Conservation (phyloP, 176 grass and related monocot species). For the Cenchrus americanus region DNA sequence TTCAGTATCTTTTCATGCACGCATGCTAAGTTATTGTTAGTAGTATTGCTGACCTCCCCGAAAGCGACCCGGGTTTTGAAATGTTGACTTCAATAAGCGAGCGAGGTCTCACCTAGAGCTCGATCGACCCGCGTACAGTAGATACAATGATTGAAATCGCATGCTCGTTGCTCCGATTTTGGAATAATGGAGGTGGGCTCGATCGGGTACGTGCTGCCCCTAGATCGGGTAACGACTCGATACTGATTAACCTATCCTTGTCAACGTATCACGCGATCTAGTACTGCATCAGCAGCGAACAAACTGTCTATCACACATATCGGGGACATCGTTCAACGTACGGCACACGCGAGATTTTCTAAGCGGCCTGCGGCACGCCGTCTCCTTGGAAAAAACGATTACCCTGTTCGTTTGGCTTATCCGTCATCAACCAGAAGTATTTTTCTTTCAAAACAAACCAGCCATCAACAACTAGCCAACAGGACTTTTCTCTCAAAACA, state of each 20-base stretch:
- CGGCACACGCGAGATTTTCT: conserved; percentile 7
- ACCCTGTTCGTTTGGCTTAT: too few relatives aligned
- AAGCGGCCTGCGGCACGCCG: conserved; percentile 21
- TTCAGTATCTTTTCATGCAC: neutral
- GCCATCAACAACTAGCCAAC: too few relatives aligned
- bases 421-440: too few relatives aligned
- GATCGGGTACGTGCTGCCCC: too few relatives aligned
- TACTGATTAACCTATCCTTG: neutral
- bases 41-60: neutral
- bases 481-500: too few relatives aligned
- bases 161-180: too few relatives aligned
- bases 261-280: neutral
- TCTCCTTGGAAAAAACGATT: neutral
- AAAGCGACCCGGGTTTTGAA: neutral
- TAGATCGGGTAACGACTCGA: too few relatives aligned
- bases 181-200: neutral
- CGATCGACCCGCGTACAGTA: neutral
- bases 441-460: too few relatives aligned
- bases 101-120: neutral
- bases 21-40: neutral
- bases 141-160: neutral
- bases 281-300: neutral
- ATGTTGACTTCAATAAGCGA: neutral
- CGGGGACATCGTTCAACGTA: neutral
- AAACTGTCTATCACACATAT: neutral